Conservation (phyloP, 148 eudicot species). For the Amaranthus palmeri region DNA sequence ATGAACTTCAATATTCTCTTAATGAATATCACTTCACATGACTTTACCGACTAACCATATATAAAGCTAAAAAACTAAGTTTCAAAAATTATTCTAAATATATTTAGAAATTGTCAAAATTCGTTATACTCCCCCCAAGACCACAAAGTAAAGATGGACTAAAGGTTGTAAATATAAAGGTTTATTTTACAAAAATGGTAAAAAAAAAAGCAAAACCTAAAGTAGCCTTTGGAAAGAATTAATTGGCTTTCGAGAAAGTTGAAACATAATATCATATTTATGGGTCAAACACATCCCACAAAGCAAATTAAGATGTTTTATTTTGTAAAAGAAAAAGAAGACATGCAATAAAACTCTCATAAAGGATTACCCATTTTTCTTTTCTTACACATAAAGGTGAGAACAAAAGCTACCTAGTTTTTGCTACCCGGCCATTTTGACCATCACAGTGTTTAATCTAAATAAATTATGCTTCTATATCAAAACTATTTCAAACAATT, state of each 20-base stretch:
- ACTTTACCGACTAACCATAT: no score
- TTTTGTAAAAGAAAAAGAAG: constrained; percentile 11
- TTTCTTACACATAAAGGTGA: constrained; percentile 26
- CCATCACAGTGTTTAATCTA: constrained; percentile 20
- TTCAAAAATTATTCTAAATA: no score
- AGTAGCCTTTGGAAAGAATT: constrained; percentile 7
- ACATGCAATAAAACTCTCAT: constrained; percentile 22
- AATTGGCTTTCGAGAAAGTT: constrained; percentile 25
- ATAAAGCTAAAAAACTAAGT: no score
- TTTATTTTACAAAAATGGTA: no score
- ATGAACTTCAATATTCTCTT: no score
- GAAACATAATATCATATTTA: background rate
- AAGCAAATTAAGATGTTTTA: constrained; percentile 13
- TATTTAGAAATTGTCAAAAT: no score
- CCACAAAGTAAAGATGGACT: no score
- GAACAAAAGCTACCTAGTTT: constrained; percentile 30
- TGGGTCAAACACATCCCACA: constrained; percentile 26
- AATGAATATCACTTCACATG: no score
- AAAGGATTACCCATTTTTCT: constrained; percentile 31
- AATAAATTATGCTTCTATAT: background rate
- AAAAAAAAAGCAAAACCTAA: background rate
- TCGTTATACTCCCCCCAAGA: no score
- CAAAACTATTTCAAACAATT: no score
- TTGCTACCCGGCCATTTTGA: constrained; percentile 34
- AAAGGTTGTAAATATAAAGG: no score